Evolutionary conservation across 768 basidiomycete genomes (phyloP).

Genomic region (Cubamyces sp.): DNA sequence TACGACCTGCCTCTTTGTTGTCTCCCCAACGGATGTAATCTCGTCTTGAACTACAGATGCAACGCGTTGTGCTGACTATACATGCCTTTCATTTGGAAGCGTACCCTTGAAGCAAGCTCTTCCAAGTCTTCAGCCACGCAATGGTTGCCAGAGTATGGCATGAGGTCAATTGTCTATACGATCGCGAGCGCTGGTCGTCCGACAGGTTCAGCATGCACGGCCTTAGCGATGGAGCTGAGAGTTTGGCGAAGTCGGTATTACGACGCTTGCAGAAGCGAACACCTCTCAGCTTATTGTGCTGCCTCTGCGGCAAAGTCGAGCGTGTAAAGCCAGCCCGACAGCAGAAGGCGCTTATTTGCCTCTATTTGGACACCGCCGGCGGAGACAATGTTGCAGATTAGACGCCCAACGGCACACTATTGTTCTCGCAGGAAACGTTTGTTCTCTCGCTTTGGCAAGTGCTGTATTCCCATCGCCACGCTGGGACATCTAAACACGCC

Average conservation of each 20-base stretch:
- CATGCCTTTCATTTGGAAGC: background rate
- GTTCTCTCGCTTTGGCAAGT: slow-evolving; percentile 11
- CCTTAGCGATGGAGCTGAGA: too few species aligned
- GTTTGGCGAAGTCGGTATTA: background rate
- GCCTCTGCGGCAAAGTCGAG: background rate
- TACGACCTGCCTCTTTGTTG: background rate
- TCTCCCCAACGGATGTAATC: background rate
- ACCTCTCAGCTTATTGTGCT: background rate
- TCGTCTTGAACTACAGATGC: background rate
- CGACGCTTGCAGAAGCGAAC: too few species aligned
- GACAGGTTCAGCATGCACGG: too few species aligned
- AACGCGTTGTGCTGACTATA: background rate
- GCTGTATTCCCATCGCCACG: slow-evolving; percentile 2
- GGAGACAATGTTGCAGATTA: slow-evolving; percentile 7
- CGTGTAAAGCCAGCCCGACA: background rate
- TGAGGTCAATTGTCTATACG: too few species aligned
- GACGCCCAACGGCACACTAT: slow-evolving; percentile 4
- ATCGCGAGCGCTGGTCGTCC: too few species aligned
- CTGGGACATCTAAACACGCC: background rate
- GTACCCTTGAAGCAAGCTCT: too few species aligned
- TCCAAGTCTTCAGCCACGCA: too few species aligned
- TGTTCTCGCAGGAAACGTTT: slow-evolving; percentile 9
- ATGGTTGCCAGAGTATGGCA: too few species aligned
- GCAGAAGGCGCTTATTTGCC: background rate
- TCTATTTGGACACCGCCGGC: background rate